These are phyloP conservation scores for Cucurbita pepo DNA, from an alignment of 306 rosid genomes.

Conservation along the genomic window DNA sequence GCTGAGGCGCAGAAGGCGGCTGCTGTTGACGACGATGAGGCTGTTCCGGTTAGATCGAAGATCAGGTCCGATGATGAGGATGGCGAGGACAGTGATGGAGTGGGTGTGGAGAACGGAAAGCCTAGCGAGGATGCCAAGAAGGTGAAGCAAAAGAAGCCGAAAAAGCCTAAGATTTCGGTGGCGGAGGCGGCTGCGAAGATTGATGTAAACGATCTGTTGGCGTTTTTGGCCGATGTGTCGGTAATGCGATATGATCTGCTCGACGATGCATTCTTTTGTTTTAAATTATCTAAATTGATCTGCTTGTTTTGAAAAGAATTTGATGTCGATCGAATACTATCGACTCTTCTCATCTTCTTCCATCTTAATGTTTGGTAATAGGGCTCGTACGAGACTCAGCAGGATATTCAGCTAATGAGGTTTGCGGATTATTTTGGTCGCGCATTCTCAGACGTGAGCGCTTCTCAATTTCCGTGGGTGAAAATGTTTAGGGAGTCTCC, in stretches of 20 bases:
- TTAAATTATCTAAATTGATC: conserved; percentile 29
- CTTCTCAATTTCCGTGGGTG: conserved; percentile 92
- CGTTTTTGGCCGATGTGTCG: conserved; percentile 44
- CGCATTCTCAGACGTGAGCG: conserved; percentile 59
- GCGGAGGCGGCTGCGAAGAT: conserved; percentile 80
- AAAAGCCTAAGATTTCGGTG: conserved; percentile 82
- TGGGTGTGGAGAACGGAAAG: conserved; percentile 35
- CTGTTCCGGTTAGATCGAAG: conserved; percentile 46
- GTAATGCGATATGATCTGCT: conserved; percentile 24
- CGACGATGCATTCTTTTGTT: conserved; percentile 1
- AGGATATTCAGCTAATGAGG: conserved; percentile 65
- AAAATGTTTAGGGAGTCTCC: conserved; percentile 64
- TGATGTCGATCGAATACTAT: conserved; percentile 1
- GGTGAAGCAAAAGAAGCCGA: conserved; percentile 67
- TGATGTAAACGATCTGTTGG: conserved; percentile 45
- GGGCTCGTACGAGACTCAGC: conserved; percentile 49
- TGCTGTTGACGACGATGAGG: conserved; percentile 11
- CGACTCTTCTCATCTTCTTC: background rate
- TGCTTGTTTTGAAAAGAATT: conserved; percentile 10
- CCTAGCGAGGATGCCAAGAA: conserved; percentile 44
- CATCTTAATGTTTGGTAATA: conserved; percentile 5
- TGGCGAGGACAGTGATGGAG: conserved; percentile 33
- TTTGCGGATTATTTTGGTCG: conserved; percentile 82
- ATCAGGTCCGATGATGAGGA: conserved; percentile 36
- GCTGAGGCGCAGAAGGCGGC: conserved; percentile 44